These are phyloP conservation scores for Fraxinus platypoda DNA, from an alignment of 305 asterid species.

Conservation along the genomic window DNA sequence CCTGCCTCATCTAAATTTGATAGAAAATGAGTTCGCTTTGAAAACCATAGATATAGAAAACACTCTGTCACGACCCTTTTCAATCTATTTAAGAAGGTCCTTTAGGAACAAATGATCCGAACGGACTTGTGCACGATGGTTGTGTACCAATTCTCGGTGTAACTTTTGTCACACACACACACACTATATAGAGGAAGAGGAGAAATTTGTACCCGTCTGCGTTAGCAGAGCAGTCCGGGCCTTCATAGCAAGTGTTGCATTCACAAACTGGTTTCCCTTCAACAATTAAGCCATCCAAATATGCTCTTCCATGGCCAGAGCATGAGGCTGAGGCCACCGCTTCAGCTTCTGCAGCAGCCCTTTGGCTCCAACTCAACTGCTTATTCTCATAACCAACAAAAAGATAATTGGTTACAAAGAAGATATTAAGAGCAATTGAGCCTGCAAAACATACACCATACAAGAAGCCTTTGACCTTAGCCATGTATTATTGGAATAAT, in stretches of 20 bases:
- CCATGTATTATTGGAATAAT: neutral
- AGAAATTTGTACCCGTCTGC: constrained; percentile 34
- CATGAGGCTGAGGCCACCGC: constrained; percentile 51
- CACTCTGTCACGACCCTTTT: neutral
- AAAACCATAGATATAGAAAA: neutral
- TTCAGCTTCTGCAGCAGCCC: constrained; percentile 73
- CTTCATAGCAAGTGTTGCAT: constrained; percentile 61
- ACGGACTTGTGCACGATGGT: neutral
- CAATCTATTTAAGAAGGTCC: neutral
- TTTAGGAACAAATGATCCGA: neutral
- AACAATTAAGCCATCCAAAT: constrained; percentile 47
- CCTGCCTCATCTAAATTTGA: neutral
- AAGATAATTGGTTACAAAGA: neutral
- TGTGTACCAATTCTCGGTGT: neutral
- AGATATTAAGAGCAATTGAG: constrained; percentile 33
- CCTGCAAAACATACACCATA: constrained; percentile 21
- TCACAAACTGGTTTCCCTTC: constrained; percentile 55
- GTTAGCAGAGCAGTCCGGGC: constrained; percentile 64
- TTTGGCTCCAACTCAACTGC: constrained; percentile 42
- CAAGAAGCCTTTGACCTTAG: neutral
- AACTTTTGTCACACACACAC: neutral
- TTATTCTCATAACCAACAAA: neutral
- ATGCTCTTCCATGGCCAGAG: constrained; percentile 72
- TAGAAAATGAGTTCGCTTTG: neutral
- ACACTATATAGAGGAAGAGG: neutral